Conservation (phyloP, 2,329 filamentous ascomycete species). For the Epichloe baconii region DNA sequence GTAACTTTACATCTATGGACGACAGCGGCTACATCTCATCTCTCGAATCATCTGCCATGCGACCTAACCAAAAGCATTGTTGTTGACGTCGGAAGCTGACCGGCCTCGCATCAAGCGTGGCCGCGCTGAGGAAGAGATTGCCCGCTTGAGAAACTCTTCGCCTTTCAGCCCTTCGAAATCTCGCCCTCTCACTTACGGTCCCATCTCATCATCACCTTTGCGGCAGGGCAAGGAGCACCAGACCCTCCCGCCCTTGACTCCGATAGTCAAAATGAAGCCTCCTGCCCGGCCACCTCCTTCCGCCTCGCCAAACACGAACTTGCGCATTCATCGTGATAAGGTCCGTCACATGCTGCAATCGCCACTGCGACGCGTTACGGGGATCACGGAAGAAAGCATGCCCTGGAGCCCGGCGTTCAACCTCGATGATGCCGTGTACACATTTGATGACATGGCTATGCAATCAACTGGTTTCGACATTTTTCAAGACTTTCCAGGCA, state of each 20-base stretch:
- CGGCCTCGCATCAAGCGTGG: slow-evolving; percentile 75
- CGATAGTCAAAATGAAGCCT: slow-evolving; percentile 66
- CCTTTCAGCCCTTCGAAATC: slow-evolving; percentile 79
- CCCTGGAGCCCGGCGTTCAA: slow-evolving; percentile 58
- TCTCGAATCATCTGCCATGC: slow-evolving; percentile 76
- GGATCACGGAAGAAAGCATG: slow-evolving; percentile 30
- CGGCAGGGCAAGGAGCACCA: slow-evolving; percentile 43
- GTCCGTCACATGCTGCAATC: slow-evolving; percentile 74
- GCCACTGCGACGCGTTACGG: slow-evolving; percentile 41
- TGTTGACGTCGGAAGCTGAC: slow-evolving; percentile 67
- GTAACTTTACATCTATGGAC: slow-evolving; percentile 65
- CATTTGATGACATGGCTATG: slow-evolving; percentile 33
- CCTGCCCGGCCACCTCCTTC: slow-evolving; percentile 48
- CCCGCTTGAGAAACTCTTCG: slow-evolving; percentile 79
- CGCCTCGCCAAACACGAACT: slow-evolving; percentile 83
- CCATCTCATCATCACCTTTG: slow-evolving; percentile 55
- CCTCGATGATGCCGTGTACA: slow-evolving; percentile 42
- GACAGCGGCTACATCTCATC: slow-evolving; percentile 98
- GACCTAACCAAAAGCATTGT: slow-evolving; percentile 51
- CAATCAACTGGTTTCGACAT: slow-evolving; percentile 49
- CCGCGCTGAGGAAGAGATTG: slow-evolving; percentile 90
- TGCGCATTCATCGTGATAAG: slow-evolving; percentile 74
- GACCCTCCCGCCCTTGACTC: slow-evolving; percentile 67
- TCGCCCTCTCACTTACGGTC: slow-evolving; percentile 39
- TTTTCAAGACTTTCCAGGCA: slow-evolving; percentile 30